A percentile compares a stretch with the other conserved stretches of the same genome.
Evolutionary conservation across 1,139 yeast species (phyloP).

Genomic region (Eremothecium gossypii): DNA sequence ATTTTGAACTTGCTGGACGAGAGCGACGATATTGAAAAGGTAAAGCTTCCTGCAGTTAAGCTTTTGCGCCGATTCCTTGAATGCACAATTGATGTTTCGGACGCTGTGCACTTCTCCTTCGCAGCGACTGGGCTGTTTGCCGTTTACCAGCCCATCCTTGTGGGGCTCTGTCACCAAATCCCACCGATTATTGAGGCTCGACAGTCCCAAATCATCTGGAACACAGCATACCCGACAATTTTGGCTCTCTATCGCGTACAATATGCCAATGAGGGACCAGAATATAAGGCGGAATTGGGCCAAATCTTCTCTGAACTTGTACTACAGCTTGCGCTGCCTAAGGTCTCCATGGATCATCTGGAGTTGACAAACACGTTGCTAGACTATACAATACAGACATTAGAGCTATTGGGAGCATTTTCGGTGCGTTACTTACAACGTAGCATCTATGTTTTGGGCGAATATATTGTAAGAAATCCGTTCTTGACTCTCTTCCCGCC

Average conservation of each 20-base stretch:
- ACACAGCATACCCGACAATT: slow-evolving; percentile 20
- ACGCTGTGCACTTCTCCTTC: slow-evolving; percentile 17
- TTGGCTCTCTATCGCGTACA: slow-evolving; percentile 14
- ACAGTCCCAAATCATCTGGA: slow-evolving; percentile 16
- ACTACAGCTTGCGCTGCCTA: slow-evolving; percentile 21
- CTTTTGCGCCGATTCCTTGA: slow-evolving; percentile 15
- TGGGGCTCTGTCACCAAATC: slow-evolving; percentile 20
- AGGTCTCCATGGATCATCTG: slow-evolving; percentile 18
- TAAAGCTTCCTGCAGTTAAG: slow-evolving; percentile 20
- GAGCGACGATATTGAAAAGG: slow-evolving; percentile 18
- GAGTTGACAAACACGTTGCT: slow-evolving; percentile 14
- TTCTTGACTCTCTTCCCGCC: slow-evolving; percentile 18
- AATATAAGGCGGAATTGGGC: slow-evolving; percentile 10
- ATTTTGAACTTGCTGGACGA: slow-evolving; percentile 27
- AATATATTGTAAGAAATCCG: slow-evolving; percentile 22
- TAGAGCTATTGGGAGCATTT: slow-evolving; percentile 9
- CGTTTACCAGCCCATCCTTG: slow-evolving; percentile 20
- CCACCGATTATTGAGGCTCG: slow-evolving; percentile 22
- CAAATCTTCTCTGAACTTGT: slow-evolving; percentile 19
- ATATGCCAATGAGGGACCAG: slow-evolving; percentile 6
- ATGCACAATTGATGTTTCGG: slow-evolving; percentile 7
- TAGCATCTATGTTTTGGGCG: slow-evolving; percentile 23
- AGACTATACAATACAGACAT: slow-evolving; percentile 4
- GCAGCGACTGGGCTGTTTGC: slow-evolving; percentile 21
- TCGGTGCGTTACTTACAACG: slow-evolving; percentile 20